These are phyloP conservation scores for Amauroascus niger DNA, from an alignment of 2,329 filamentous ascomycete genomes.

Conservation along the genomic window DNA sequence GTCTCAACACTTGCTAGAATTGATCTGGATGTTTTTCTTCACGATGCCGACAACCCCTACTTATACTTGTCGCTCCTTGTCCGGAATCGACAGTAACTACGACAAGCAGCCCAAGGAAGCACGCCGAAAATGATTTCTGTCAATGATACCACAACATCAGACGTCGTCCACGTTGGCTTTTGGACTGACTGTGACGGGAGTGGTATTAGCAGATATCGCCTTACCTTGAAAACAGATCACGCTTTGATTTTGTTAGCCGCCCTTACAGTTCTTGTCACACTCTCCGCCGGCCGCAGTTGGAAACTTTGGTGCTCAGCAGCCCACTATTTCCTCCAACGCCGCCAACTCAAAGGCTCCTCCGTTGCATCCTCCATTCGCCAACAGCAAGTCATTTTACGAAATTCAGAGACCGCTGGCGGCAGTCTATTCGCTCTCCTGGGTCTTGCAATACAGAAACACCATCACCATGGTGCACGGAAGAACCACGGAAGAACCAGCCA, in stretches of 20 bases:
- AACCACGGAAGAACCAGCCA: background rate
- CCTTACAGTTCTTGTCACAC: constrained; percentile 9
- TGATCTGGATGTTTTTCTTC: background rate
- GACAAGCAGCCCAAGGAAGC: background rate
- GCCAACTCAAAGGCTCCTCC: background rate
- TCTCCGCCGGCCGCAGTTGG: constrained; percentile 9
- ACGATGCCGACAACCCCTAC: background rate
- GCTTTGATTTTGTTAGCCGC: constrained; percentile 5
- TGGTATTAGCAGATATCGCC: constrained; percentile 4
- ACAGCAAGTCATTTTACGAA: constrained; percentile 6
- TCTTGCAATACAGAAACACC: background rate
- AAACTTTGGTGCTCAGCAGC: background rate
- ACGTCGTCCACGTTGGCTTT: constrained; percentile 8
- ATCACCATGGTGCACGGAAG: background rate
- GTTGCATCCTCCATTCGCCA: background rate
- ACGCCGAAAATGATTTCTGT: background rate
- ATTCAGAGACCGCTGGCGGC: constrained; percentile 3
- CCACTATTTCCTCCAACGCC: background rate
- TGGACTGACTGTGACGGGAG: background rate
- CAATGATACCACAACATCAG: background rate
- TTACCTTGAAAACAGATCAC: constrained; percentile 4
- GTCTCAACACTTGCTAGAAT: too few species aligned
- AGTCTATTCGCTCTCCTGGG: constrained; percentile 1
- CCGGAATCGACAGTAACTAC: background rate
- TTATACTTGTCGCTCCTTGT: background rate